phyloP scores from a whole-genome alignment of 306 rosid species.

The Malus sieversii region DNA sequence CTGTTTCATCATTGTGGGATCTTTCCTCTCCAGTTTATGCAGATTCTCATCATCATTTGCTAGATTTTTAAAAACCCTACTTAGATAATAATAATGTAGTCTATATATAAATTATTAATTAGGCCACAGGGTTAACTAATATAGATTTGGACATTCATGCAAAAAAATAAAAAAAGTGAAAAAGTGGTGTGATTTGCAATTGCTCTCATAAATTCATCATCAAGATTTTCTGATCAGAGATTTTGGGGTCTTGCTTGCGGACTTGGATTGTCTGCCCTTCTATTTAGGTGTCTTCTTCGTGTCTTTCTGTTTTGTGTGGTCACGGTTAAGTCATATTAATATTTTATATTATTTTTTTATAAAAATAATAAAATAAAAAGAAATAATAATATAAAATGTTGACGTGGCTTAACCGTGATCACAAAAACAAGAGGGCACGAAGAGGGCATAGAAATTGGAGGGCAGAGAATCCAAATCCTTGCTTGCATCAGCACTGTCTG shows the following conservation, averaged over 20 bases:
- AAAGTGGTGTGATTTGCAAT: background rate
- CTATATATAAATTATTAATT: background rate
- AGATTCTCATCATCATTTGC: background rate
- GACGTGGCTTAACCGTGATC: no score
- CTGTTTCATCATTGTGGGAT: background rate
- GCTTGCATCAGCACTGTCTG: conserved; percentile 47
- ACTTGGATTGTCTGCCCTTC: no score
- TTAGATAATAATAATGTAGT: background rate
- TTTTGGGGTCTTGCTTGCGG: conserved; percentile 33
- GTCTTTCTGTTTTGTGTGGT: no score
- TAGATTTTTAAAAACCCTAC: background rate
- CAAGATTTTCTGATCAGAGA: background rate
- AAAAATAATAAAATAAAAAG: no score
- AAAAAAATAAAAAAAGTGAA: background rate
- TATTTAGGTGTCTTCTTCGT: no score
- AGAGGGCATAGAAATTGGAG: no score
- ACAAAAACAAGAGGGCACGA: no score
- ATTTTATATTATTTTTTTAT: no score
- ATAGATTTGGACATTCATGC: background rate
- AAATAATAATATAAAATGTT: no score
- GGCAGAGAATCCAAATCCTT: background rate
- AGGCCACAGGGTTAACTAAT: conserved; percentile 7
- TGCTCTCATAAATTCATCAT: conserved; percentile 13
- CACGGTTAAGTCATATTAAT: no score
- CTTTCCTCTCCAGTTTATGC: background rate